These are phyloP conservation scores for Aspergillus funiculosus DNA, from an alignment of 495 filamentous ascomycete genomes.

Conservation along the genomic window DNA sequence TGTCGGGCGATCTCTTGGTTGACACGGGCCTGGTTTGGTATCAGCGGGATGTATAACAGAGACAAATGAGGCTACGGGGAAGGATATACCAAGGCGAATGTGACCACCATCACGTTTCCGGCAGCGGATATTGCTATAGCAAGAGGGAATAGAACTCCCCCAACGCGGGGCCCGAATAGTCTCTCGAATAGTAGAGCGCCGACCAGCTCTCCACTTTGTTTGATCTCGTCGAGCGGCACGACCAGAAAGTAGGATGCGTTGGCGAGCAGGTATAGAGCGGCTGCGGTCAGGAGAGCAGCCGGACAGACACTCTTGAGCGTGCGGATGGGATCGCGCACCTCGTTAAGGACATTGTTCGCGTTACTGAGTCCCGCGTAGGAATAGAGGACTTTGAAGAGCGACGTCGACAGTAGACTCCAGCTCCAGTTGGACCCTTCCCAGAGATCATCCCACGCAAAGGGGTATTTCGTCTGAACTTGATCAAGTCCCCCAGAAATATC, in stretches of 20 bases:
- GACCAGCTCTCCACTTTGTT: conserved; percentile 59
- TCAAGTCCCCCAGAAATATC: conserved; percentile 9
- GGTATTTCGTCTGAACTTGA: not conserved
- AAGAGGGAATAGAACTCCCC: conserved; percentile 53
- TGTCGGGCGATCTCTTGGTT: conserved; percentile 65
- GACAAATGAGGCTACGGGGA: no score
- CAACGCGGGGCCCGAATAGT: conserved; percentile 55
- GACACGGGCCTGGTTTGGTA: conserved; percentile 50
- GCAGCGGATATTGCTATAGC: conserved; percentile 61
- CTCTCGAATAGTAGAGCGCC: conserved; percentile 63
- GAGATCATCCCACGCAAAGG: conserved; percentile 30
- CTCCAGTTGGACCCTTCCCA: conserved; percentile 45
- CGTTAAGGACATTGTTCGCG: conserved; percentile 70
- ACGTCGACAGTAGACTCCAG: conserved; percentile 51
- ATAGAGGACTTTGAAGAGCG: conserved; percentile 69
- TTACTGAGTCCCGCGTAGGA: conserved; percentile 65
- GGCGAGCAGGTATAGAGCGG: conserved; percentile 58
- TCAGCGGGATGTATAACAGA: not conserved
- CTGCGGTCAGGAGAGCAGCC: conserved; percentile 54
- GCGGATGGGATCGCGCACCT: conserved; percentile 62
- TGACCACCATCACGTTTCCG: conserved; percentile 75
- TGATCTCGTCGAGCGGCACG: conserved; percentile 62
- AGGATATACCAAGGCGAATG: conserved; percentile 60
- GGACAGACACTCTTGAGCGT: conserved; percentile 62
- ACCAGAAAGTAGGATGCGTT: conserved; percentile 68